A percentile compares a stretch with the other conserved stretches of the same genome.
These are phyloP conservation scores for Castanea sativa DNA, from an alignment of 306 rosid species.

Conservation along the genomic window DNA sequence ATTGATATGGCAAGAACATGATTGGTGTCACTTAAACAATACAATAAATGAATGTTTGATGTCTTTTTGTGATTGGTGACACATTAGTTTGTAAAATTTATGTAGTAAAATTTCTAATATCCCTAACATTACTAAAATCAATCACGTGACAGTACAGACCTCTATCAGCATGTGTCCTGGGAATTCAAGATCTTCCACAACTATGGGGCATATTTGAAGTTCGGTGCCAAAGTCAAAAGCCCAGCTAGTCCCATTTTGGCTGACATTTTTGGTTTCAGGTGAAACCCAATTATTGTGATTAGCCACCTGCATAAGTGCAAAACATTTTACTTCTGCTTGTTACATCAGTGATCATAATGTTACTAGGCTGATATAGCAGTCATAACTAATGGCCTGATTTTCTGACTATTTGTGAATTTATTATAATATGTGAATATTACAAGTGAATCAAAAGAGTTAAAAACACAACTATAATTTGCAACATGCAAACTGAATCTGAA, in stretches of 20 bases:
- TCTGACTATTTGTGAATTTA: background rate
- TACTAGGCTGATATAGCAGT: background rate
- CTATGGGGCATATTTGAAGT: slow-evolving; percentile 62
- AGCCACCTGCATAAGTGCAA: slow-evolving; percentile 49
- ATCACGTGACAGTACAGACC: slow-evolving; percentile 31
- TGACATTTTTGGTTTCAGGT: slow-evolving; percentile 8
- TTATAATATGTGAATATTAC: background rate
- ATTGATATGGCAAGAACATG: no score
- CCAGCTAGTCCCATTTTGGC: slow-evolving; percentile 60
- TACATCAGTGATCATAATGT: background rate
- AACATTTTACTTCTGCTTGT: background rate
- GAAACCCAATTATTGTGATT: slow-evolving; percentile 29
- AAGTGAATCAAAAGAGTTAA: background rate
- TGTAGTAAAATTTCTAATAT: no score
- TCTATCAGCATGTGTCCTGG: slow-evolving; percentile 78
- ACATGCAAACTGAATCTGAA: background rate
- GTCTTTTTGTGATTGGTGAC: no score
- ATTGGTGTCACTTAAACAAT: no score
- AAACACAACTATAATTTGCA: background rate
- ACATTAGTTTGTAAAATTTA: no score
- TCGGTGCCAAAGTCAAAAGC: slow-evolving; percentile 61
- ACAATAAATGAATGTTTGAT: no score
- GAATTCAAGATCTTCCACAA: slow-evolving; percentile 78
- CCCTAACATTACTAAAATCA: no score
- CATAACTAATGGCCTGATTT: background rate